A percentile compares a stretch with the other conserved stretches of the same genome.
phyloP scores from a whole-genome alignment of 768 basidiomycete species.

The Mycena galopus region DNA sequence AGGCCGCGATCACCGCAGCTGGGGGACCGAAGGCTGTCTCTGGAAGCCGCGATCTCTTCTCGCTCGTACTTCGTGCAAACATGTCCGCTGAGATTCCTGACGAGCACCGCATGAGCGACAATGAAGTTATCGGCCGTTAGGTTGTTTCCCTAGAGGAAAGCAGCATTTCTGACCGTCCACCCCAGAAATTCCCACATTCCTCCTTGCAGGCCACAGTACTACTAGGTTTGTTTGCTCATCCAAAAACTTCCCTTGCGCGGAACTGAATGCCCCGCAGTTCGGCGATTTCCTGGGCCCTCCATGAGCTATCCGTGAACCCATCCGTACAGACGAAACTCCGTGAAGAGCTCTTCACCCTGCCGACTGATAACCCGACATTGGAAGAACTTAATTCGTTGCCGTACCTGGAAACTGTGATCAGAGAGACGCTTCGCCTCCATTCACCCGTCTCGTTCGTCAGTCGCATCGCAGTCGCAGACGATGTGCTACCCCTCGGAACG shows the following conservation, averaged over 20 bases:
- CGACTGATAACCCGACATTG: conserved; percentile 53
- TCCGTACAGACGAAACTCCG: conserved; percentile 57
- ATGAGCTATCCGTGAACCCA: conserved; percentile 51
- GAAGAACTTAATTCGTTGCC: conserved; percentile 52
- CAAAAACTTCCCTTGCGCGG: accelerated
- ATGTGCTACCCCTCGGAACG: conserved; percentile 42
- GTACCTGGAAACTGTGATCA: conserved; percentile 25
- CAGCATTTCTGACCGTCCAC: too few species aligned
- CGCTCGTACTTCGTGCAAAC: conserved; percentile 62
- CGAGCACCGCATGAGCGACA: conserved; percentile 56
- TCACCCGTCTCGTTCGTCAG: conserved; percentile 44
- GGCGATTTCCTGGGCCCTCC: conserved; percentile 57
- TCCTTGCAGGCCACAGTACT: conserved; percentile 27
- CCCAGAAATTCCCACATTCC: conserved; percentile 28
- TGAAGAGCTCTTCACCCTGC: conserved; percentile 53
- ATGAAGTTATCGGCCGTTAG: conserved; percentile 60
- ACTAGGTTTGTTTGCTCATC: not conserved
- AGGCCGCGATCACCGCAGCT: not conserved
- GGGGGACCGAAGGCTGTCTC: conserved; percentile 40
- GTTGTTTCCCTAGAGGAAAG: conserved; percentile 42
- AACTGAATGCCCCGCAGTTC: not conserved
- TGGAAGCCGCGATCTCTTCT: conserved; percentile 59
- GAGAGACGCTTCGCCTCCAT: conserved; percentile 18
- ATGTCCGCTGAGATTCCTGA: conserved; percentile 61
- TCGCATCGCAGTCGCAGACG: conserved; percentile 44